phyloP scores from a whole-genome alignment of 345 rosid species.

The Raphanus sativus region DNA sequence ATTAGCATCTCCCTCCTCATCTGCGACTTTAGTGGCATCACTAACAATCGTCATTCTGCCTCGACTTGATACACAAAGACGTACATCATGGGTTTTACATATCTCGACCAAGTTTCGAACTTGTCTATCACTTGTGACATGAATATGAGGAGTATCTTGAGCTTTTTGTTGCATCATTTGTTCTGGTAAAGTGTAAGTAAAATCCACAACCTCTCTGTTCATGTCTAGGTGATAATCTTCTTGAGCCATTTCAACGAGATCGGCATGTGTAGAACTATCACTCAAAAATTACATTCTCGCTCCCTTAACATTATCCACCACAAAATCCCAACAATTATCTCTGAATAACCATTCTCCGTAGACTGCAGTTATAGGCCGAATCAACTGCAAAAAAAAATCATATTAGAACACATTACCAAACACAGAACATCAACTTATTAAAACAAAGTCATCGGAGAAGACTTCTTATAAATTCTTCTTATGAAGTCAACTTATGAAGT shows the following conservation, averaged over 20 bases:
- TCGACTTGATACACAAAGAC: too few relatives aligned
- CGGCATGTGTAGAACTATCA: neutral
- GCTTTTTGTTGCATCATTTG: neutral
- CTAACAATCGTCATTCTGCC: neutral
- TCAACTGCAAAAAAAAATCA: neutral
- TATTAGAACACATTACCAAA: neutral
- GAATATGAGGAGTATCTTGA: too few relatives aligned
- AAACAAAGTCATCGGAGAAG: too few relatives aligned
- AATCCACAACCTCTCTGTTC: neutral
- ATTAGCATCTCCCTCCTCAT: neutral
- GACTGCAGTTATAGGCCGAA: neutral
- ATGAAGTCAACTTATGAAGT: too few relatives aligned
- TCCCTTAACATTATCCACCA: too few relatives aligned
- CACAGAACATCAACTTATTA: neutral
- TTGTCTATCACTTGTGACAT: too few relatives aligned
- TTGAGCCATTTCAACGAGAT: neutral
- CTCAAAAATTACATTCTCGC: neutral
- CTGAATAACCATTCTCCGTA: neutral
- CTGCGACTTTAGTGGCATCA: neutral
- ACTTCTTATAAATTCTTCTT: too few relatives aligned
- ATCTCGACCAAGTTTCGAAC: neutral
- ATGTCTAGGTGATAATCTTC: neutral
- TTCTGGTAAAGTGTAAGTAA: too few relatives aligned
- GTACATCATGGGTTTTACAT: neutral
- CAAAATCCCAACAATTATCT: neutral